phyloP scores from a whole-genome alignment of 352 stramenopile species.

The Pythium pyrilobum region DNA sequence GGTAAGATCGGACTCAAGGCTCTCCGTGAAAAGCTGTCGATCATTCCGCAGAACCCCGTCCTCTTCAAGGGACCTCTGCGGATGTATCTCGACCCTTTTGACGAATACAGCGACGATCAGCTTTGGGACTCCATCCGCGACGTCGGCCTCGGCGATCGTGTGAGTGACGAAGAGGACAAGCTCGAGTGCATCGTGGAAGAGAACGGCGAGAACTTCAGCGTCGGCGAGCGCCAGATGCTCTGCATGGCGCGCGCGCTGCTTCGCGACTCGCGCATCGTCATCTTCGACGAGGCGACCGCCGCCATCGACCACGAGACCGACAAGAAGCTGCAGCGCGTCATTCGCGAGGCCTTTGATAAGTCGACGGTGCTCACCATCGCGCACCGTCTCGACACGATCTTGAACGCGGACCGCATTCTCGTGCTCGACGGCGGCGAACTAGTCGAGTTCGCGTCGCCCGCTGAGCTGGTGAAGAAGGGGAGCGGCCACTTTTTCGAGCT shows the following conservation, averaged over 20 bases:
- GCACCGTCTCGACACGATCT: constrained; percentile 96
- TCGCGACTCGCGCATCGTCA: constrained; percentile 48
- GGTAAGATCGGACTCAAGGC: constrained; percentile 67
- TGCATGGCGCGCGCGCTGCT: constrained; percentile 89
- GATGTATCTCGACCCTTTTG: constrained; percentile 89
- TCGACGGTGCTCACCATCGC: constrained; percentile 96
- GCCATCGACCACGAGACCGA: constrained; percentile 74
- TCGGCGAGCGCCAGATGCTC: constrained; percentile 72
- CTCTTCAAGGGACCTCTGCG: constrained; percentile 88
- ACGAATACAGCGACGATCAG: constrained; percentile 60
- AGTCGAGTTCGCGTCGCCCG: constrained; percentile 78
- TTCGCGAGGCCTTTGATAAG: constrained; percentile 74
- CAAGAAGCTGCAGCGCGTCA: constrained; percentile 49
- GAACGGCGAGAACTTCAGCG: constrained; percentile 90
- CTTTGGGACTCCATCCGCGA: constrained; percentile 48
- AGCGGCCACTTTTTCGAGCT: constrained; percentile 41
- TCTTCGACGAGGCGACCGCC: constrained; percentile 71
- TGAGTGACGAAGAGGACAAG: constrained; percentile 12
- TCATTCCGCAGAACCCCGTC: constrained; percentile 92
- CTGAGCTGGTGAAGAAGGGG: constrained; percentile 36
- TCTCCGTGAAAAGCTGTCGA: constrained; percentile 76
- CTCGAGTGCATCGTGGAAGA: constrained; percentile 84
- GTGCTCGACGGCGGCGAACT: constrained; percentile 85
- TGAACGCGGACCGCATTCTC: constrained; percentile 91
- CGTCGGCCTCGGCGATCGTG: constrained; percentile 47